Percentiles rank a stretch among this genome's conserved stretches.
Evolutionary conservation across 78 protist species (phyloP).

Genomic region (Emiliania huxleyi): DNA sequence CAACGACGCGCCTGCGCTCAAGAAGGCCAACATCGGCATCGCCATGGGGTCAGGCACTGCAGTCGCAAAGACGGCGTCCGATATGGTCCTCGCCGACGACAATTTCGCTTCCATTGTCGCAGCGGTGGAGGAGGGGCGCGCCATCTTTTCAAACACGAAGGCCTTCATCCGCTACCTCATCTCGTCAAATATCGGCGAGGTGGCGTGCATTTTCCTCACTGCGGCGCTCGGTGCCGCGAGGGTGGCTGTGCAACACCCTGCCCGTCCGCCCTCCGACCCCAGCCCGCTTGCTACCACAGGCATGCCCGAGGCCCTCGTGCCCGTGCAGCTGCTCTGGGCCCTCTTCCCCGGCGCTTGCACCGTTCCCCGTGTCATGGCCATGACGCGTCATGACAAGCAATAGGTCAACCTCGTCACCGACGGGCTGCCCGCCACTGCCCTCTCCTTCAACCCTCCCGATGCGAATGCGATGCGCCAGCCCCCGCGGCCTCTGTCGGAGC

Average conservation of each 20-base stretch:
- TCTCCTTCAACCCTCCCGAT: slow-evolving; percentile 70
- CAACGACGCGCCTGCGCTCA: slow-evolving; percentile 94
- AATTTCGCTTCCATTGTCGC: slow-evolving; percentile 95
- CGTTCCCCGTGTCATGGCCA: slow-evolving; percentile 67
- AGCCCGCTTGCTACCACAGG: too few species aligned
- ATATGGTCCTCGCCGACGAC: slow-evolving; percentile 94
- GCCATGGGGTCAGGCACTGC: slow-evolving; percentile 98
- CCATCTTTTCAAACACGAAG: slow-evolving; percentile 75
- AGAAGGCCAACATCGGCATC: slow-evolving; percentile 86
- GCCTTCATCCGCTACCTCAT: slow-evolving; percentile 79
- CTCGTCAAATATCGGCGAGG: slow-evolving; percentile 80
- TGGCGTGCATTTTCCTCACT: slow-evolving; percentile 53
- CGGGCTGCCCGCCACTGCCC: slow-evolving; percentile 80
- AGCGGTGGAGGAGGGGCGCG: slow-evolving; percentile 88
- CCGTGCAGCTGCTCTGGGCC: slow-evolving; percentile 81
- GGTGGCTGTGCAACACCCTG: background rate
- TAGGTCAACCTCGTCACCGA: slow-evolving; percentile 84
- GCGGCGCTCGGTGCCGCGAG: slow-evolving; percentile 60
- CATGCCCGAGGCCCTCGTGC: slow-evolving; percentile 57
- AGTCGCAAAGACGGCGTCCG: slow-evolving; percentile 90
- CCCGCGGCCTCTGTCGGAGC: slow-evolving; percentile 13
- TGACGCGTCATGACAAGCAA: slow-evolving; percentile 48
- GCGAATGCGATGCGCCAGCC: slow-evolving; percentile 57
- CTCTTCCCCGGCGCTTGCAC: too few species aligned
- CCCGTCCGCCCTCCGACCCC: background rate